A percentile compares a stretch with the other conserved stretches of the same genome.
Evolutionary conservation across 768 basidiomycete genomes (phyloP).

Genomic region (Suillus bovinus): DNA sequence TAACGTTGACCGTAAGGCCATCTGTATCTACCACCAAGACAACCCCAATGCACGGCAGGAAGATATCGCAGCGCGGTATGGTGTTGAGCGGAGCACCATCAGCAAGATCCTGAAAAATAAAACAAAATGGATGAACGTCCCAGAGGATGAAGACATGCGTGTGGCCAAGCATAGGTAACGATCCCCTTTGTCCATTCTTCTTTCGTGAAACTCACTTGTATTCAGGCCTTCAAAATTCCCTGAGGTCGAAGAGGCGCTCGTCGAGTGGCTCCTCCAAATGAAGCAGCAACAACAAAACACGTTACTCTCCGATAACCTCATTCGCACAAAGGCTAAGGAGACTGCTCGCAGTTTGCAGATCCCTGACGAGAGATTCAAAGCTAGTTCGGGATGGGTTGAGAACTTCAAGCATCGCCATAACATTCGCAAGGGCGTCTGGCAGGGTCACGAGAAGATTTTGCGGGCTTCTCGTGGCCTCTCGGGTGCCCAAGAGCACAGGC

Average conservation of each 20-base stretch:
- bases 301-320: constrained; percentile 62
- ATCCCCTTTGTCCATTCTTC: constrained; percentile 16
- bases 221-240: constrained; percentile 79
- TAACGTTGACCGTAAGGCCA: constrained; percentile 71
- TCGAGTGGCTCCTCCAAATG: constrained; percentile 59
- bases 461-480: constrained; percentile 31
- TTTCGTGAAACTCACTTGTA: constrained; percentile 15
- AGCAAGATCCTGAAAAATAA: constrained; percentile 89
- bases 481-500: constrained; percentile 36
- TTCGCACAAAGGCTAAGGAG: constrained; percentile 67
- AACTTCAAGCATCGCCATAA: constrained; percentile 86
- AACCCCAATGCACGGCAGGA: constrained; percentile 78
- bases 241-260: constrained; percentile 66
- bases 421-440: constrained; percentile 68
- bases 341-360: constrained; percentile 59
- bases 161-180: constrained; percentile 70
- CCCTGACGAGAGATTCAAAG: constrained; percentile 79
- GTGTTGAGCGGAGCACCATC: constrained; percentile 90
- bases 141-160: constrained; percentile 55
- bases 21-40: constrained; percentile 65
- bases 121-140: constrained; percentile 75
- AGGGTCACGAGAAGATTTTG: constrained; percentile 38
- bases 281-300: constrained; percentile 43
- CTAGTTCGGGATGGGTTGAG: constrained; percentile 90
- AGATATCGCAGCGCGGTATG: constrained; percentile 74